Conservation (phyloP, 208 protist species). For the Naegleria fowleri region DNA sequence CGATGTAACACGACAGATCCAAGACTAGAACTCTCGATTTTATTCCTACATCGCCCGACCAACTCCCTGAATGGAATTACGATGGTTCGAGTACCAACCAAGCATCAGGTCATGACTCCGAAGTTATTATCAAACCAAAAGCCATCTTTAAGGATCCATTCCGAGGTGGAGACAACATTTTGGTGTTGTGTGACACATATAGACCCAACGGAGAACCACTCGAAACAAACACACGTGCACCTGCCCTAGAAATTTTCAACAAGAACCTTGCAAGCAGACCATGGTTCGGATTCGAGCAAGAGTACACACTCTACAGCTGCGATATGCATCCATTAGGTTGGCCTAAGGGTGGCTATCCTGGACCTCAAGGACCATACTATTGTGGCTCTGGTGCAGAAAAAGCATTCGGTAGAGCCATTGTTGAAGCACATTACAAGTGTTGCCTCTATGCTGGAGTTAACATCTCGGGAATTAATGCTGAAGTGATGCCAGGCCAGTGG, state of each 20-base stretch:
- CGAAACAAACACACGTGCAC: constrained; percentile 75
- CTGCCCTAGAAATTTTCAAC: constrained; percentile 73
- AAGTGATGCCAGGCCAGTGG: constrained; percentile 94
- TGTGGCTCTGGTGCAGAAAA: constrained; percentile 71
- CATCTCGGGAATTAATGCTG: constrained; percentile 83
- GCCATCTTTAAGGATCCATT: constrained; percentile 68
- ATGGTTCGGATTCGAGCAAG: constrained; percentile 78
- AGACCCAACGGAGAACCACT: constrained; percentile 75
- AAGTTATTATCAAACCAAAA: constrained; percentile 73
- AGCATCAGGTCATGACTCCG: constrained; percentile 72
- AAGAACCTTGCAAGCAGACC: constrained; percentile 55
- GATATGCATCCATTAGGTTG: constrained; percentile 58
- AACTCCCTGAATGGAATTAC: constrained; percentile 92
- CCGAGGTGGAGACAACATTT: constrained; percentile 59
- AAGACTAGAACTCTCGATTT: constrained; percentile 7
- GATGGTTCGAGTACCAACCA: constrained; percentile 88
- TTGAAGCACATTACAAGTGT: constrained; percentile 61
- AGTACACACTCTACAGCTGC: constrained; percentile 66
- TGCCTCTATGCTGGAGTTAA: constrained; percentile 67
- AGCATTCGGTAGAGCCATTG: constrained; percentile 75
- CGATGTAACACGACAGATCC: no score
- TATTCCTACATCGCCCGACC: constrained; percentile 34
- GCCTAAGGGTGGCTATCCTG: constrained; percentile 77
- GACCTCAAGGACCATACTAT: constrained; percentile 93
- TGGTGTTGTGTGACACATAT: constrained; percentile 69